A percentile compares a stretch with the other conserved stretches of the same genome.
Conservation (phyloP, 1,139 yeast genomes). For the Yamadazyma blattariae region DNA sequence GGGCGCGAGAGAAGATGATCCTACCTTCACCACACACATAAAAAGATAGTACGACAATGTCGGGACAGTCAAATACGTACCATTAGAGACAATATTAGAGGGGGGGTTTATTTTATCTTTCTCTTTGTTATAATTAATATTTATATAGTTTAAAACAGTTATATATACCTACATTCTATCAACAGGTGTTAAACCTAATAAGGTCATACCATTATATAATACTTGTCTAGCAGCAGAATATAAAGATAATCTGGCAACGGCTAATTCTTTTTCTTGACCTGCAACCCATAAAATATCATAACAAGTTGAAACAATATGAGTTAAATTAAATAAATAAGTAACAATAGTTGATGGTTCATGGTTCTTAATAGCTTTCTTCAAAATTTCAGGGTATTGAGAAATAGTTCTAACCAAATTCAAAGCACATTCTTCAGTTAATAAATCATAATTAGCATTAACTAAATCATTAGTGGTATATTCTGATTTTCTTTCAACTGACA, state of each 20-base stretch:
- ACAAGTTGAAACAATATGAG: constrained; percentile 93
- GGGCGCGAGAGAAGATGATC: too few species aligned
- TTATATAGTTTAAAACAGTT: too few species aligned
- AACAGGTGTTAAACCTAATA: constrained; percentile 94
- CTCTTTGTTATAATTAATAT: too few species aligned
- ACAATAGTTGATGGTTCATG: constrained; percentile 94
- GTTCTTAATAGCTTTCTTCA: constrained; percentile 80
- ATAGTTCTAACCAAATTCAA: constrained; percentile 69
- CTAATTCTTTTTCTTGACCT: constrained; percentile 87
- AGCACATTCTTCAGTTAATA: constrained; percentile 78
- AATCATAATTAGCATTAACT: constrained; percentile 60
- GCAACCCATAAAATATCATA: constrained; percentile 97
- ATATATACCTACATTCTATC: constrained; percentile 96
- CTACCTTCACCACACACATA: too few species aligned
- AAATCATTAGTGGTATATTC: constrained; percentile 46
- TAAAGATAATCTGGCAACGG: constrained; percentile 89
- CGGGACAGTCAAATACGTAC: too few species aligned
- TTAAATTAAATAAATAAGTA: constrained; percentile 85
- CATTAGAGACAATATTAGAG: too few species aligned
- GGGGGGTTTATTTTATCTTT: too few species aligned
- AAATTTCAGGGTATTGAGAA: constrained; percentile 89
- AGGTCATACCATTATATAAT: constrained; percentile 83
- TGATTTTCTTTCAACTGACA: constrained; percentile 91
- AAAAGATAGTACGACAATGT: too few species aligned
- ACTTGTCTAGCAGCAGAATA: constrained; percentile 91